Percentiles rank a stretch among this genome's conserved stretches.
Evolutionary conservation across 2,329 filamentous ascomycete genomes (phyloP).

Genomic region (Stemphylium vesicarium): DNA sequence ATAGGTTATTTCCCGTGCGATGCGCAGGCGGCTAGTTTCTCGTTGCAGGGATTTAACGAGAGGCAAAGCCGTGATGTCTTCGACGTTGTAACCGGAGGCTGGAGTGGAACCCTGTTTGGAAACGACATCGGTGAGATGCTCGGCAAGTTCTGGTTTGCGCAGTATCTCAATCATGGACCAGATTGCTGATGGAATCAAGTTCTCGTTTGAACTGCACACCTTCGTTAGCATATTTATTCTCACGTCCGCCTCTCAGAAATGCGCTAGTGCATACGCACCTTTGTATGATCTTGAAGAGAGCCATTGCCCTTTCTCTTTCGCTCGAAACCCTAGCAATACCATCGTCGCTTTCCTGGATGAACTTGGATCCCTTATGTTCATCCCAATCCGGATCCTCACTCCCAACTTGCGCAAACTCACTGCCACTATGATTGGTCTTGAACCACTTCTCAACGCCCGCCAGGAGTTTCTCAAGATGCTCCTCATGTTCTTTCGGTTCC

Average conservation of each 20-base stretch:
- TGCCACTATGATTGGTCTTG: constrained; percentile 20
- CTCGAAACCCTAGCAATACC: constrained; percentile 11
- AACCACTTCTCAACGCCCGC: constrained; percentile 34
- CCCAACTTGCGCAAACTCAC: constrained; percentile 19
- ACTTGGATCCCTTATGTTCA: constrained; percentile 27
- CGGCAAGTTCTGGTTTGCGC: constrained; percentile 25
- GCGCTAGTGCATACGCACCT: constrained; percentile 18
- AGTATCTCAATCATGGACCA: constrained; percentile 36
- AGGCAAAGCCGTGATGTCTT: constrained; percentile 18
- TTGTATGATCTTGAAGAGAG: constrained; percentile 33
- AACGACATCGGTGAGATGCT: constrained; percentile 21
- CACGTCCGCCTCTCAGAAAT: not conserved
- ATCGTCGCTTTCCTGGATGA: constrained; percentile 28
- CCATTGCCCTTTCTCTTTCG: constrained; percentile 20
- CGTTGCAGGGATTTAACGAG: constrained; percentile 34
- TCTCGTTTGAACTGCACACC: constrained; percentile 22
- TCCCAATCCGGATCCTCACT: constrained; percentile 26
- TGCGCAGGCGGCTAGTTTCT: constrained; percentile 34
- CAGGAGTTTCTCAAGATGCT: constrained; percentile 27
- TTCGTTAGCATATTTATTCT: constrained; percentile 5
- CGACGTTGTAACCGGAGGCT: constrained; percentile 23
- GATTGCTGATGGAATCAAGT: constrained; percentile 25
- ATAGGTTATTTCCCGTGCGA: constrained; percentile 18
- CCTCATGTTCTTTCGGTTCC: constrained; percentile 17
- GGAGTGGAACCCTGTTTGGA: constrained; percentile 14